Evolutionary conservation across 352 stramenopile genomes (phyloP), one percentile per base, ranked within the genome.

Genomic region (Globisporangium cederbergense): DNA sequence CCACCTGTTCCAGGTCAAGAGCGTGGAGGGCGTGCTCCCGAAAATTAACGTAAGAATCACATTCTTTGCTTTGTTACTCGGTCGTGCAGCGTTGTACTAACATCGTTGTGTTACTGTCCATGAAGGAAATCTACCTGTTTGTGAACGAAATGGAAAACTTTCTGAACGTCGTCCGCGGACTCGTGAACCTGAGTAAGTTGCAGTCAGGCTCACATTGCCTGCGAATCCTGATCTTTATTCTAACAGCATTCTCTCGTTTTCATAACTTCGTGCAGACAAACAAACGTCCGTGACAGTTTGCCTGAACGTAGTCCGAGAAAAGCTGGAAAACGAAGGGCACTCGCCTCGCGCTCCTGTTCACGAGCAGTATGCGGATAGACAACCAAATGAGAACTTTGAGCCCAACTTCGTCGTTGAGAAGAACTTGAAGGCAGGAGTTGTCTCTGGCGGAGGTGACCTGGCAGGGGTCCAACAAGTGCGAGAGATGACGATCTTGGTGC

Each of bases 61-160:
- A 46, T 40, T 14, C n/a, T 4, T 45, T 6, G 11, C 50, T 40
- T 6, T 47, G 30, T 25, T 13, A 42, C 14, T 36, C 49, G 36
- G 6, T 32, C 42, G 28, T 58, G 11, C 7, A 9, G 4, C 4
- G 32, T 25, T 46, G 28, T 25, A 36, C 36, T 56, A 5, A 45
- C 56, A 14, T 20, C 20, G 59, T 28, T 54, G 16, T 50, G 25
- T 45, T 73, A 45, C 13, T 50, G 42, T 47, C 52, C 61, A 3
- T 22, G 40, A 25, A 93, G 85, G 87, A 96, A 67, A 78, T 86
- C 34, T 97, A 91, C 64, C 57, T 97, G 53, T 91, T 90, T 25
- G 72, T 89, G 32, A 97, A 93, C 64, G 86, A 97, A 62, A 92
- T 94, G 76, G 77, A 92, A 51, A 94, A 92, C 51, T 95, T 95